Conservation (phyloP, 2,329 filamentous ascomycete genomes). For the Sporothrix inflata region DNA sequence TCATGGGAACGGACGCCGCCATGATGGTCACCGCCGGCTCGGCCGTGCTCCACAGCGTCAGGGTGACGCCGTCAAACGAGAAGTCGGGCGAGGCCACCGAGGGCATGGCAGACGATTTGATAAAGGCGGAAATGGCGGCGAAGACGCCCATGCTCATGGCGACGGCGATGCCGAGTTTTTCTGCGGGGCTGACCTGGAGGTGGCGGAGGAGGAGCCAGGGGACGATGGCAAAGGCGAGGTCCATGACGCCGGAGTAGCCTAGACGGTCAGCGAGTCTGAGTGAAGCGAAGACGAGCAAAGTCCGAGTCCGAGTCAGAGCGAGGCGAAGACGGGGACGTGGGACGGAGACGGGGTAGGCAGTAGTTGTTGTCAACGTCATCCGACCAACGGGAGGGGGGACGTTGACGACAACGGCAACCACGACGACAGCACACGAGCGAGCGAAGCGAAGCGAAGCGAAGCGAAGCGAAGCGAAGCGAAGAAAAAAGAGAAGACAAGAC, state of each 20-base stretch:
- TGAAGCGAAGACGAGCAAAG: not conserved
- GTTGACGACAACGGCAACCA: too few species aligned
- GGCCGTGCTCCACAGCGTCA: constrained; percentile 36
- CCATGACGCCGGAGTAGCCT: constrained; percentile 40
- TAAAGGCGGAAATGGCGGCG: constrained; percentile 27
- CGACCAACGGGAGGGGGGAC: too few species aligned
- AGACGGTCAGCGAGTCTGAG: constrained; percentile 34
- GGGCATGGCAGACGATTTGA: constrained; percentile 11
- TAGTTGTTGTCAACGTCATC: too few species aligned
- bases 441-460: not conserved
- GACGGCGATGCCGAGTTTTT: constrained; percentile 41
- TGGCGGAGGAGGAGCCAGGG: constrained; percentile 41
- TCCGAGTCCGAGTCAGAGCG: constrained; percentile 31
- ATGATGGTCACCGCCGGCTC: constrained; percentile 41
- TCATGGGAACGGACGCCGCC: constrained; percentile 40
- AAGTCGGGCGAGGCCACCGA: constrained; percentile 28
- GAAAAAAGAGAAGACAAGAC: too few species aligned
- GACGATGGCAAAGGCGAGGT: constrained; percentile 40
- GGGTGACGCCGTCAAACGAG: constrained; percentile 28
- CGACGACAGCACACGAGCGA: too few species aligned
- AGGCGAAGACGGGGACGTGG: not conserved
- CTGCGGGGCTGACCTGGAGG: constrained; percentile 41
- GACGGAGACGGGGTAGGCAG: too few species aligned
- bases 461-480: too few species aligned
- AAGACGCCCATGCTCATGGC: constrained; percentile 45